phyloP scores from a whole-genome alignment of 495 filamentous ascomycete genomes.

The Aspergillus affinis region DNA sequence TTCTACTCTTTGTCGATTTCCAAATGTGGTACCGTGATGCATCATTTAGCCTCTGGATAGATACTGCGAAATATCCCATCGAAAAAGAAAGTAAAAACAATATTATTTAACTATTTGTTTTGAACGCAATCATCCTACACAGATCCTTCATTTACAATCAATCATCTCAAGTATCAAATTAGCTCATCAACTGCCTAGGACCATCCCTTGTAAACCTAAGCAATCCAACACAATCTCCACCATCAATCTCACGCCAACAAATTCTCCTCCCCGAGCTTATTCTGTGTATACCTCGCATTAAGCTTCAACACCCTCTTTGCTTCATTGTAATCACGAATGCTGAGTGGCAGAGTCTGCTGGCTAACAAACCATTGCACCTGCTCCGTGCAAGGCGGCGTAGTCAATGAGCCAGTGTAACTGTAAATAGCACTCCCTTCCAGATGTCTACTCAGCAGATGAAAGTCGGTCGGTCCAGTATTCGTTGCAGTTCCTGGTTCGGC shows the following conservation, averaged over 20 bases:
- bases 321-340: constrained; percentile 51
- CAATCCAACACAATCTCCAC: background rate
- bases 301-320: constrained; percentile 62
- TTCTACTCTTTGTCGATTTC: no score
- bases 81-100: no score
- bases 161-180: constrained; percentile 6
- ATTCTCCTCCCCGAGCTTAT: constrained; percentile 53
- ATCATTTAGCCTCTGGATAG: no score
- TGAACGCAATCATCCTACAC: no score
- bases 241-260: constrained; percentile 31
- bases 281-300: constrained; percentile 64
- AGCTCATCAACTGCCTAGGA: background rate
- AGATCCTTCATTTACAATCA: no score
- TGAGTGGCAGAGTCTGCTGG: constrained; percentile 49
- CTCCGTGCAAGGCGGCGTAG: constrained; percentile 68
- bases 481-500: constrained; percentile 52
- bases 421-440: constrained; percentile 51
- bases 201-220: no score
- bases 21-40: no score
- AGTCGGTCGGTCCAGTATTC: constrained; percentile 54
- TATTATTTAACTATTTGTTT: no score
- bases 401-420: constrained; percentile 62
- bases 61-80: no score
- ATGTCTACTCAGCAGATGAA: constrained; percentile 51
- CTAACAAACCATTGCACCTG: constrained; percentile 58